These are phyloP conservation scores for Globisporangium paroecandrum DNA, from an alignment of 352 stramenopile species.

Conservation along the genomic window DNA sequence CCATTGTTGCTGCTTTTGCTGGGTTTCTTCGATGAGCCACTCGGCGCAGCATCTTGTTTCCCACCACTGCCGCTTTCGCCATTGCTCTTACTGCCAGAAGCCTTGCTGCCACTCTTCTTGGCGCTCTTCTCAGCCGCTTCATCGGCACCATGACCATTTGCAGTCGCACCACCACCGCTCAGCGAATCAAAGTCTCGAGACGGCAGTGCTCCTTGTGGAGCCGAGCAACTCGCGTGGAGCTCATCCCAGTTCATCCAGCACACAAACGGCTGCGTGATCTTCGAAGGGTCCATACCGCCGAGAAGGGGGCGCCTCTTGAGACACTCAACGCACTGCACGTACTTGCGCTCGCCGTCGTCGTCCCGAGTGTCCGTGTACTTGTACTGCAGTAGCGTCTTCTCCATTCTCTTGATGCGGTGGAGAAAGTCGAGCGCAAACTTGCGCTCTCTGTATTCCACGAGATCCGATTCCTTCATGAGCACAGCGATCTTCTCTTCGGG, in stretches of 20 bases:
- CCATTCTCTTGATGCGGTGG: conserved; percentile 70
- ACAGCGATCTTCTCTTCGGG: conserved; percentile 66
- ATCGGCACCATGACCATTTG: conserved; percentile 8
- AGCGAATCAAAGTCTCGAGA: conserved; percentile 19
- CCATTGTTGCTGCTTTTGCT: conserved; percentile 16
- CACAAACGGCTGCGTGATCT: conserved; percentile 69
- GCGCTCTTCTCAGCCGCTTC: conserved; percentile 4
- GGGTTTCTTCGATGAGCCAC: conserved; percentile 10
- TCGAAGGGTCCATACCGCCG: conserved; percentile 66
- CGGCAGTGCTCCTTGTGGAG: conserved; percentile 41
- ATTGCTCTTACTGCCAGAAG: neutral
- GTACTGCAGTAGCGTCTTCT: conserved; percentile 62
- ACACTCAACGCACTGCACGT: conserved; percentile 68
- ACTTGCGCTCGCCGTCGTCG: conserved; percentile 63
- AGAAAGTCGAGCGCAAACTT: conserved; percentile 66
- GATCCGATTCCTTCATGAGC: conserved; percentile 63
- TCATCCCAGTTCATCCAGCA: conserved; percentile 88
- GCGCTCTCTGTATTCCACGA: conserved; percentile 59
- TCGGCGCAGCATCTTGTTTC: conserved; percentile 10
- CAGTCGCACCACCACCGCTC: neutral
- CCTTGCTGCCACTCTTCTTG: conserved; percentile 19
- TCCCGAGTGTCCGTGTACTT: conserved; percentile 61
- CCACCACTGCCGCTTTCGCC: conserved; percentile 5
- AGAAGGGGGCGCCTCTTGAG: conserved; percentile 72
- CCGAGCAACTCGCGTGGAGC: conserved; percentile 73